phyloP scores from a whole-genome alignment of 164 flowering plant genomes.

The Hamamelis virginiana region DNA sequence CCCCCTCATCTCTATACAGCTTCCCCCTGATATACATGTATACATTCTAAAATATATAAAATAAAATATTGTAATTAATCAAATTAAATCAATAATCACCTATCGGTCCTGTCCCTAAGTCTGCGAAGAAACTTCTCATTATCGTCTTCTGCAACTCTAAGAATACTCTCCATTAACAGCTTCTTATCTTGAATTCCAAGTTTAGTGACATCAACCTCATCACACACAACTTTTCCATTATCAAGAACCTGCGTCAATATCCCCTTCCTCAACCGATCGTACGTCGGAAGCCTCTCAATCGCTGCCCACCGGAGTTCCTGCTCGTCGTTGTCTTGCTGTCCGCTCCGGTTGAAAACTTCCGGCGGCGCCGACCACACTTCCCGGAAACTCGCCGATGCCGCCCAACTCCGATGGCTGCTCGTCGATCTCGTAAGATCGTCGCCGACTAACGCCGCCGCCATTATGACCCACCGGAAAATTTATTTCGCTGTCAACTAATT shows the following conservation, averaged over 20 bases:
- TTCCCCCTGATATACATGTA: too few species aligned
- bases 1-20: too few species aligned
- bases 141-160: slow-evolving; percentile 27
- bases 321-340: slow-evolving; percentile 36
- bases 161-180: slow-evolving; percentile 34
- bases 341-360: slow-evolving; percentile 21
- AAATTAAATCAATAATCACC: too few species aligned
- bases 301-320: slow-evolving; percentile 54
- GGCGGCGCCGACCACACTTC: slow-evolving; percentile 20
- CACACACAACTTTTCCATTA: slow-evolving; percentile 25
- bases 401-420: slow-evolving; percentile 18
- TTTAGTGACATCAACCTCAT: slow-evolving; percentile 34
- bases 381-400: slow-evolving; percentile 20
- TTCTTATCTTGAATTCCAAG: slow-evolving; percentile 29
- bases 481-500: too few species aligned
- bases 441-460: too few species aligned
- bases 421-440: slow-evolving; percentile 5
- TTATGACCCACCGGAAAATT: too few species aligned
- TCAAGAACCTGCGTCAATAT: slow-evolving; percentile 28
- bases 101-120: slow-evolving; percentile 21
- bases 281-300: slow-evolving; percentile 49
- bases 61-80: too few species aligned
- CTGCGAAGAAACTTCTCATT: slow-evolving; percentile 30
- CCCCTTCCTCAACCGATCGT: slow-evolving; percentile 39
- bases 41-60: too few species aligned